A percentile compares a stretch with the other conserved stretches of the same genome.
Evolutionary conservation across 2,329 filamentous ascomycete genomes (phyloP).

Genomic region (Rutstroemia sp.): DNA sequence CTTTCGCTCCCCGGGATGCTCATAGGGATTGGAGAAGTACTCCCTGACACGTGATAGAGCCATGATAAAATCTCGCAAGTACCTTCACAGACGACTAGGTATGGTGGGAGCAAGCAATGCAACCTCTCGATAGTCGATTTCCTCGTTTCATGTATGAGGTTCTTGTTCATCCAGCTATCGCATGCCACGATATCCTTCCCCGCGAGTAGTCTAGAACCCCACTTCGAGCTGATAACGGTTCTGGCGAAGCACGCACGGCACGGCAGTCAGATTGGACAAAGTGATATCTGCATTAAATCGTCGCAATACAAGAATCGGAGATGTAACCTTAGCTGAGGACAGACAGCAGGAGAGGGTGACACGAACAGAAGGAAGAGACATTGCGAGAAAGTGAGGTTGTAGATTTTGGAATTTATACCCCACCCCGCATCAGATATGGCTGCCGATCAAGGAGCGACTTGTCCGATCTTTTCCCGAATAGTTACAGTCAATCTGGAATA

Average conservation of each 20-base stretch:
- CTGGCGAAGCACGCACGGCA: background rate
- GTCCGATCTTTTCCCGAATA: background rate
- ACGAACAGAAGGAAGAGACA: too few relatives aligned
- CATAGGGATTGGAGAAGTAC: conserved; percentile 2
- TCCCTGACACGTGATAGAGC: conserved; percentile 2
- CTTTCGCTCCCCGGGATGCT: conserved; percentile 10
- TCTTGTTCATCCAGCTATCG: background rate
- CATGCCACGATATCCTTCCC: background rate
- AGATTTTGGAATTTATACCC: background rate
- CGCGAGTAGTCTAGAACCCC: background rate
- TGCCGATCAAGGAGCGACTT: background rate
- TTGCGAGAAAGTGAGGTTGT: too few relatives aligned
- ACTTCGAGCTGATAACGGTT: background rate
- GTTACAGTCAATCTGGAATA: background rate
- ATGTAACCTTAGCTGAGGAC: too few relatives aligned
- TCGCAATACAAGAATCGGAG: too few relatives aligned
- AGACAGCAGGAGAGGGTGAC: too few relatives aligned
- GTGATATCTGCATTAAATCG: too few relatives aligned
- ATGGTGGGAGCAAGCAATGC: background rate
- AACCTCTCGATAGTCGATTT: background rate
- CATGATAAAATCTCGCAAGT: background rate
- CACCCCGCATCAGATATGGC: background rate
- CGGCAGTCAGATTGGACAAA: background rate
- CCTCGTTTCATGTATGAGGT: background rate
- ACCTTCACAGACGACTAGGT: too few relatives aligned